Base-by-base conservation (phyloP, 2,329 filamentous ascomycete genomes). In the Raffaelea ambrosiae region DNA sequence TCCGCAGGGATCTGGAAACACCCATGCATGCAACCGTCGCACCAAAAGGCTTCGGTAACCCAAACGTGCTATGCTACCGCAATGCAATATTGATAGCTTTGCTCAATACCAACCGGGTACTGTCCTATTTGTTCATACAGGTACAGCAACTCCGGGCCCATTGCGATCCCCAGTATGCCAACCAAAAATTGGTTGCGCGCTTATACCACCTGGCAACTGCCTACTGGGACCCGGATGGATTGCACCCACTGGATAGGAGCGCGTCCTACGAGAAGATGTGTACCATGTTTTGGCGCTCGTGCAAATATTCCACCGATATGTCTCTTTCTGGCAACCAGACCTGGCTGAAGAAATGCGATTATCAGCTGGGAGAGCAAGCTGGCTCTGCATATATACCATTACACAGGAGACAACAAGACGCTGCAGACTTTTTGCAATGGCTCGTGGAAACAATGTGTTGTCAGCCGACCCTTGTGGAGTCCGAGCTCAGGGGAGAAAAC, bases 61-160 rank as follows among this genome's bases (percentile, higher is more conserved):
- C 52, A 3, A 10, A 36, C n/a, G 18, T 13, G 4, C 46, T 54
- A 16, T 55, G 54, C 48, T 55, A 55, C 51, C 54, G 54, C 29
- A 54, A 55, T 44, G 26, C 54, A 2, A 44, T 51, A 4, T 9
- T 55, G 9, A 38, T 33, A 16, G 46, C 54, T 3, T 46, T 55
- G 40, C 46, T 55, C 13, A 49, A 54, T 47, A 53, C 48, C 9
- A 26, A 42, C 22, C 50, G 52, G 2, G 48, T 53, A 18, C 8
- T 51, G n/a, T 46, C 50, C 4, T 55, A 49, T 11, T 10, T 53
- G 43, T 31, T 46, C 26, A 14, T n/a, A 3, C 49, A 54, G 35
- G 44, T 39, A 22, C 42, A 18, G 47, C n/a, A n/a, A n/a, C n/a
- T n/a, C n/a, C n/a, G n/a, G n/a, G n/a, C n/a, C n/a, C n/a, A n/a